Base-by-base conservation (phyloP, 306 rosid genomes). In the Acacia confusa region DNA sequence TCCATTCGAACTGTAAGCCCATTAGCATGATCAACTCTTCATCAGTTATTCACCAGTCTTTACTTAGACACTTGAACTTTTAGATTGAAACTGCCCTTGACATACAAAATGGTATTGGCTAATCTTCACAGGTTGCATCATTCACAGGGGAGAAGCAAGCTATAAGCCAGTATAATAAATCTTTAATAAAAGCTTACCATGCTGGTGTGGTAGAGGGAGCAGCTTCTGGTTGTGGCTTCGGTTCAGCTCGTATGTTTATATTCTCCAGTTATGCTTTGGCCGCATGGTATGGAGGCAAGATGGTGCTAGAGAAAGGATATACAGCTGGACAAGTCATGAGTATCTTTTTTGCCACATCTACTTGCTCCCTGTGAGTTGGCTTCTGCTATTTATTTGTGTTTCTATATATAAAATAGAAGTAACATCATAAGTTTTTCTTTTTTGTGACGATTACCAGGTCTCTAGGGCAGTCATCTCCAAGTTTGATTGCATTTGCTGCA, bases 61-160 rank as follows among this genome's bases (percentile, higher is more conserved):
- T 28, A 28, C n/a, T 63, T 28, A 13, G 36, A 11, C 7, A 28
- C 3, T 27, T 27, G 28, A 61, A 27, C 38, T 61, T 27, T 64
- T 65, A 66, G 9, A 40, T 8, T 19, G 45, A 34, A 66, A 66
- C 25, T 32, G 25, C 19, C 44, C 25, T 28, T 66, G 71, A 66
- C 71, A 14, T 71, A 68, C 1, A 70, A 75, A 43, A 76, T 67
- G 45, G 22, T 10, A 20, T 64, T 28, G 16, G 60, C 72, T 77
- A 24, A 10, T 4, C 74, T 43, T 11, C 81, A 80, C 88, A 95
- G 99, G 97, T 92, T 81, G 97, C 95, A 67, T 90, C 99, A 41
- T 95, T 93, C 83, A 91, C 99, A 0, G 97, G 99, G 70, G 99
- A 95, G 86, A 93, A 86, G 77, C 87, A 83, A 82, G 95, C 99